Evolutionary conservation across 2,329 filamentous ascomycete species (phyloP).

Genomic region (Fusarium pseudocircinatum): DNA sequence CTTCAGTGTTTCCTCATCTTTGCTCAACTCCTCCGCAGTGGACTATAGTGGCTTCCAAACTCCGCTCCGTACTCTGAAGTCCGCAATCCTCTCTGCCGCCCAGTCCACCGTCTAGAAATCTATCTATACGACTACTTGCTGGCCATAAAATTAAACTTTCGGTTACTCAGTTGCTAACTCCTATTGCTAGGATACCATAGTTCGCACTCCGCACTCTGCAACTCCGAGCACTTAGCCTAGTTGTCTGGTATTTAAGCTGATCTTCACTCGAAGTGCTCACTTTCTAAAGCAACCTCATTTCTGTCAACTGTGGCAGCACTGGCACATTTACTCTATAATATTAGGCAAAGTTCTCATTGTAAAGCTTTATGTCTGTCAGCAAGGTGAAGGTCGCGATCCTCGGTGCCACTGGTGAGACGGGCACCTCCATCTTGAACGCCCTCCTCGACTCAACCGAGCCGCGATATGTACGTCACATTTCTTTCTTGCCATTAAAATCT

Average conservation of each 20-base stretch:
- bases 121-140: background rate
- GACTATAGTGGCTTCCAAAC: background rate
- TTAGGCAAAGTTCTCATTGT: fast-evolving
- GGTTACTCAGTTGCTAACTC: background rate
- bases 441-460: background rate
- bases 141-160: background rate
- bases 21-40: no score
- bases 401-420: background rate
- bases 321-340: background rate
- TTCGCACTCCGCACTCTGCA: background rate
- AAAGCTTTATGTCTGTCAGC: background rate
- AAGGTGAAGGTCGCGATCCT: background rate
- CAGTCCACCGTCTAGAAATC: background rate
- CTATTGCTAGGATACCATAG: background rate
- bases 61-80: background rate
- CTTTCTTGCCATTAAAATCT: background rate
- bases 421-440: background rate
- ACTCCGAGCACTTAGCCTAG: background rate
- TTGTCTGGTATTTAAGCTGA: background rate
- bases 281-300: background rate
- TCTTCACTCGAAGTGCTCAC: background rate
- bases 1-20: no score
- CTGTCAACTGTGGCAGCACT: background rate
- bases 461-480: background rate
- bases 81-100: background rate